Conservation (phyloP, 345 rosid species). For the Carallia pectinifolia region DNA sequence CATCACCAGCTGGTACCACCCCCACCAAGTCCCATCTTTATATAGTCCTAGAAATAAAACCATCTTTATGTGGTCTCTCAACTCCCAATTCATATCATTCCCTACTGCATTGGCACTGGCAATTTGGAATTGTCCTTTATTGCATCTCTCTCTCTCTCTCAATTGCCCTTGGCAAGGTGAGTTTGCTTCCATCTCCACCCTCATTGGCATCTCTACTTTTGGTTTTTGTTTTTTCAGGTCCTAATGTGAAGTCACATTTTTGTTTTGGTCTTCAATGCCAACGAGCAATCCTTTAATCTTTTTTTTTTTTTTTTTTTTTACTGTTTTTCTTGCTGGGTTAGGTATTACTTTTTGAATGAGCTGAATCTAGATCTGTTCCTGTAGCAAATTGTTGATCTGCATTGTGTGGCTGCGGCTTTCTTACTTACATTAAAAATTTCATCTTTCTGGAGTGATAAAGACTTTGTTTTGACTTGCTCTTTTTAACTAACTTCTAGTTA, state of each 20-base stretch:
- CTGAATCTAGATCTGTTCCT: not conserved
- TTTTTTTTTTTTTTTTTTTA: too few relatives aligned
- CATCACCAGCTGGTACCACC: constrained; percentile 27
- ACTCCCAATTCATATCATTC: not conserved
- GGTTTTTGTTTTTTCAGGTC: not conserved
- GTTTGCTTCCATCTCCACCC: constrained; percentile 16
- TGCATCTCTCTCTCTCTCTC: constrained; percentile 9
- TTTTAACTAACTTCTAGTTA: not conserved
- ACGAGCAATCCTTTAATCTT: not conserved
- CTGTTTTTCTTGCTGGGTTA: not conserved
- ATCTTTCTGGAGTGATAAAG: not conserved
- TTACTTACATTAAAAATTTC: not conserved
- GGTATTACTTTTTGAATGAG: not conserved
- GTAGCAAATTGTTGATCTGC: constrained; percentile 12
- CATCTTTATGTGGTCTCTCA: constrained; percentile 29
- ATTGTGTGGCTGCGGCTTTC: constrained; percentile 12
- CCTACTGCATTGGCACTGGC: constrained; percentile 1
- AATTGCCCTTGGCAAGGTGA: constrained; percentile 41
- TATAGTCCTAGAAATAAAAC: not conserved
- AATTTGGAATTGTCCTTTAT: constrained; percentile 1
- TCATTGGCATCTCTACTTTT: not conserved
- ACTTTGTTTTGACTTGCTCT: constrained; percentile 11
- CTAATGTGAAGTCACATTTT: not conserved
- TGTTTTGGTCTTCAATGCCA: not conserved
- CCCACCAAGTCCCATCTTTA: not conserved